phyloP scores from a whole-genome alignment of 306 rosid genomes.

The Cucurbita ficifolia region DNA sequence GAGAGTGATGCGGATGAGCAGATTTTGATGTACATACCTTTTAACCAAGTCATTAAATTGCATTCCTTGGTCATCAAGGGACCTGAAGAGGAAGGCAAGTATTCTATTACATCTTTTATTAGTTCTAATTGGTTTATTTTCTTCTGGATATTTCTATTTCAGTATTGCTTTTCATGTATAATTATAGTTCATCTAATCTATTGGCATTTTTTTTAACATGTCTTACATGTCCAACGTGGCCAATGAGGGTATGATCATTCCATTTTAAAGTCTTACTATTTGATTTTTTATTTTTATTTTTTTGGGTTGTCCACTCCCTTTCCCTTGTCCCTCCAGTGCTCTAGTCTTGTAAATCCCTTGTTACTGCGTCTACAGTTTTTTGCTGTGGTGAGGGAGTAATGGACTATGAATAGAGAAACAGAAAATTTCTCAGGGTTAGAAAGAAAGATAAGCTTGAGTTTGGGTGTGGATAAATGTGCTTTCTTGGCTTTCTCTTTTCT shows the following conservation, averaged over 20 bases:
- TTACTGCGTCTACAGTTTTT: not conserved
- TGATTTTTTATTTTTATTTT: not conserved
- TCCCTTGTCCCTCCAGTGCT: not conserved
- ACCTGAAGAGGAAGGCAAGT: slow-evolving; percentile 78
- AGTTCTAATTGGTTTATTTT: not conserved
- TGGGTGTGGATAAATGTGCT: not conserved
- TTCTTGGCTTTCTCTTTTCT: not conserved
- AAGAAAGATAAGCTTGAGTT: not conserved
- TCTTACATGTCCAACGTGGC: not conserved
- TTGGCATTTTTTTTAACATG: not conserved
- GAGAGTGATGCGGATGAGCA: slow-evolving; percentile 99
- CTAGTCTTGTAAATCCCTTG: not conserved
- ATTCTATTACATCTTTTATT: not conserved
- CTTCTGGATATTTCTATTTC: not conserved
- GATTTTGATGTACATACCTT: slow-evolving; percentile 81
- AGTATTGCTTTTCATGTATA: not conserved
- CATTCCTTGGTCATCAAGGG: slow-evolving; percentile 58
- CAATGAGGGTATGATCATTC: not conserved
- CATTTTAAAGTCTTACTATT: not conserved
- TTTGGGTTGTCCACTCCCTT: not conserved
- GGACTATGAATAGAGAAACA: not conserved
- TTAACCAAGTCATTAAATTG: slow-evolving; percentile 72
- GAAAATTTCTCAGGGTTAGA: not conserved
- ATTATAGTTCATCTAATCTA: not conserved
- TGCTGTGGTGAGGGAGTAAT: not conserved